Evolutionary conservation across 2,329 filamentous ascomycete species (phyloP), one percentile per base, ranked within the genome.

Genomic region (Thielaviopsis euricoi): DNA sequence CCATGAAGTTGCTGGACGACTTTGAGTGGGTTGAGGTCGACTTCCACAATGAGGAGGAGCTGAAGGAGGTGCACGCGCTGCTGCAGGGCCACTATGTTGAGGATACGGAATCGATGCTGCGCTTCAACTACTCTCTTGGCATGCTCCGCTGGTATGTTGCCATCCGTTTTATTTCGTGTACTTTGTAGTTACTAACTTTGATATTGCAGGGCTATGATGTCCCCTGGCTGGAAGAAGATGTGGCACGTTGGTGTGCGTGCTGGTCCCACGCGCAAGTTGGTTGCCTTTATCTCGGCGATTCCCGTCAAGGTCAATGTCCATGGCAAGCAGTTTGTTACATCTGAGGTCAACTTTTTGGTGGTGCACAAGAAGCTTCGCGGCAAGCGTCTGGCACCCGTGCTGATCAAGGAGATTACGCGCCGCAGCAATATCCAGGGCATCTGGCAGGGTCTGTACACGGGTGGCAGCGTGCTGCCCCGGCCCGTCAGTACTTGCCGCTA

Each of bases 301-400:
- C 93, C 93, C 0, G 84, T 93, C 61, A 79, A 84, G 63, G 76
- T 98, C 59, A 83, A 86, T 56, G 83, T 98, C 50, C 86, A 90
- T 62, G 76, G 85, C 60, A 86, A 86, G 60, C 73, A 80, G 59
- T 73, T 98, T 61, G 80, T 83, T 62, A 85, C 87, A 64, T 89
- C 87, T 53, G 93, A 98, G 70, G 93, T 98, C 72, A 98, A 98
- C 75, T 98, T 97, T 73, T 83, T 98, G 63, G 95, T 90, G 67
- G 85, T 98, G 58, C 93, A 98, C 77, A 97, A 97, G 77, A 97
- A 97, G 73, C 82, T 98, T 33, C 87, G 93, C 55, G 83, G 87
- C 59, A 96, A 97, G 75, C 85, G 93, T 57, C 81, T 98, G 50
- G 84, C 93, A 0, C 93, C 93, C 0, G 86, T 97, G 1, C 81